These are phyloP conservation scores for Sclerotinia nivalis DNA, from an alignment of 2,329 filamentous ascomycete genomes.

Conservation along the genomic window DNA sequence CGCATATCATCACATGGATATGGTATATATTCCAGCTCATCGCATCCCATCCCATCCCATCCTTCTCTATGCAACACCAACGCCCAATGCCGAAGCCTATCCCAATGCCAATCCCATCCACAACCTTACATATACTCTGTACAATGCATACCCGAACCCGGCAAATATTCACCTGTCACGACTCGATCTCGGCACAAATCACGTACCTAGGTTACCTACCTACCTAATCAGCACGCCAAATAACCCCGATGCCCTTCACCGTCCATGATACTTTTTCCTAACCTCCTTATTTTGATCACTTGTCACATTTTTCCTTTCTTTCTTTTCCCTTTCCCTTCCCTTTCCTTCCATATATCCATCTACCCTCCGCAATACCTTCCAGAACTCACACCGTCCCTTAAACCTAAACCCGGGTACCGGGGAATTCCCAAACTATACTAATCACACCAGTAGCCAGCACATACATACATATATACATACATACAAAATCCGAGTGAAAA, in stretches of 20 bases:
- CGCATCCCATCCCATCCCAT: not conserved
- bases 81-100: not conserved
- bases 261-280: not conserved
- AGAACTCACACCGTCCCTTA: not conserved
- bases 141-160: not conserved
- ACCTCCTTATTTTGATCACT: not conserved
- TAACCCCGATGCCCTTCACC: not conserved
- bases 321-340: not conserved
- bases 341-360: not conserved
- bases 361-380: not conserved
- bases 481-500: not conserved
- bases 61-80: not conserved
- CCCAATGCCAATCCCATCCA: not conserved
- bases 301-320: not conserved
- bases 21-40: not conserved
- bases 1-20: not conserved
- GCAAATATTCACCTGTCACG: not conserved
- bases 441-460: conserved; percentile 12
- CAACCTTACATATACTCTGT: not conserved
- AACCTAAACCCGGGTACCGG: not conserved
- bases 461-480: conserved; percentile 14
- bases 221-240: not conserved
- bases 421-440: not conserved
- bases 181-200: not conserved
- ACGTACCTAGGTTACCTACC: not conserved